Conservation (phyloP, 1,284 basidiomycete genomes). For the Ganoderma lucidum region DNA sequence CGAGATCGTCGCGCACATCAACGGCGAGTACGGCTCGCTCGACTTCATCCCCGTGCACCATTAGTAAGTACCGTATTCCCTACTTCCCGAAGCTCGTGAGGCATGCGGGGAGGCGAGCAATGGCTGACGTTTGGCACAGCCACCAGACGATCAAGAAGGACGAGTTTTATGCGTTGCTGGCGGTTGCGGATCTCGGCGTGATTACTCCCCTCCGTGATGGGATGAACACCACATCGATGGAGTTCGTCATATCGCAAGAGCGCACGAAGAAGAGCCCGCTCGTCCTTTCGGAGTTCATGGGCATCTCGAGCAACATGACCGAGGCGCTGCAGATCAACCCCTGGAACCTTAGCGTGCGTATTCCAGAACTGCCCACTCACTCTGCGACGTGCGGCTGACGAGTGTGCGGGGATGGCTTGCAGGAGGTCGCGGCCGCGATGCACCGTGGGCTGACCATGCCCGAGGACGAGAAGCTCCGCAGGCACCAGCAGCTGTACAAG, state of each 20-base stretch:
- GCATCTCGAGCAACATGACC: conserved; percentile 89
- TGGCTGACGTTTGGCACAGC: conserved; percentile 49
- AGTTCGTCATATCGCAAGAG: conserved; percentile 95
- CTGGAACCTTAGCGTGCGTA: conserved; percentile 86
- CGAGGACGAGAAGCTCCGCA: conserved; percentile 74
- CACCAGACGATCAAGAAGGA: conserved; percentile 98
- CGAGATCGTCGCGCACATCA: conserved; percentile 96
- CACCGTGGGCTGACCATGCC: conserved; percentile 89
- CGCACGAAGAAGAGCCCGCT: conserved; percentile 84
- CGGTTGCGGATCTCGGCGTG: conserved; percentile 93
- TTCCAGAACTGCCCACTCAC: not conserved
- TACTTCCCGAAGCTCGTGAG: too few species aligned
- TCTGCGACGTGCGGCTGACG: conserved; percentile 20
- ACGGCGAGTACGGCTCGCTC: conserved; percentile 93
- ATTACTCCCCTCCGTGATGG: conserved; percentile 97
- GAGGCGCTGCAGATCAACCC: conserved; percentile 88
- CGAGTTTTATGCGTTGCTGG: conserved; percentile 97
- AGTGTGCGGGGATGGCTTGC: conserved; percentile 16
- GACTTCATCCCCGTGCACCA: conserved; percentile 99
- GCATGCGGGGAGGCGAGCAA: not conserved
- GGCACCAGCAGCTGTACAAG: conserved; percentile 85
- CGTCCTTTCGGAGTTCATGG: conserved; percentile 97
- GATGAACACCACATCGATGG: conserved; percentile 99
- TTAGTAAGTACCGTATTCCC: conserved; percentile 67
- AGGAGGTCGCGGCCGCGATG: conserved; percentile 96